phyloP scores from a whole-genome alignment of 1,139 yeast genomes.

The Candida gigantensis region DNA sequence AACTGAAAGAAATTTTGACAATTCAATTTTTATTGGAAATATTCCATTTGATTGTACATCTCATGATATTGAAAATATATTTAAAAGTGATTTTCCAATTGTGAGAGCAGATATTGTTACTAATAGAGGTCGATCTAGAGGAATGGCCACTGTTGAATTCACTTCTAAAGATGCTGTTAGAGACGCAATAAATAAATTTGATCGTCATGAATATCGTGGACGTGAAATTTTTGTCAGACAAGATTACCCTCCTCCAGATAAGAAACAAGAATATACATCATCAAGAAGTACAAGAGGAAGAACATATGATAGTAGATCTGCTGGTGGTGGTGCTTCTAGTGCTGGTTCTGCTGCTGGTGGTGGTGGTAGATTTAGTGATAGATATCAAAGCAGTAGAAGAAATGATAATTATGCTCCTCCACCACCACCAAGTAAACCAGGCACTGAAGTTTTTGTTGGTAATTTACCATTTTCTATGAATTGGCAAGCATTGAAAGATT shows the following conservation, averaged over 20 bases:
- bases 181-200: slow-evolving; percentile 70
- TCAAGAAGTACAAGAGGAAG: slow-evolving; percentile 18
- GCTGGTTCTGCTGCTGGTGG: slow-evolving; percentile 13
- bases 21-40: slow-evolving; percentile 73
- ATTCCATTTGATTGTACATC: slow-evolving; percentile 66
- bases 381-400: slow-evolving; percentile 12
- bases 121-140: slow-evolving; percentile 81
- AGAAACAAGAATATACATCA: slow-evolving; percentile 24
- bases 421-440: slow-evolving; percentile 34
- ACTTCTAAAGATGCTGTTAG: slow-evolving; percentile 66
- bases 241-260: slow-evolving; percentile 77
- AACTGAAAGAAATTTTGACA: slow-evolving; percentile 66
- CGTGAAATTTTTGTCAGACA: slow-evolving; percentile 90
- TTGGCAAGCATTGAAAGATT: slow-evolving; percentile 85
- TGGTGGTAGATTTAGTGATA: slow-evolving; percentile 15
- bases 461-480: slow-evolving; percentile 78
- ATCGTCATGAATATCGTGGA: slow-evolving; percentile 68
- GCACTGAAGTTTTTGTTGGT: slow-evolving; percentile 76
- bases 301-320: slow-evolving; percentile 14
- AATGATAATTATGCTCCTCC: slow-evolving; percentile 15
- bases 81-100: slow-evolving; percentile 67
- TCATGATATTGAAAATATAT: slow-evolving; percentile 59
- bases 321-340: slow-evolving; percentile 15
- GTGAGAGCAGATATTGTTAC: slow-evolving; percentile 85
- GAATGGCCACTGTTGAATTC: slow-evolving; percentile 94